Conservation (phyloP, 2,329 filamentous ascomycete genomes). For the Pseudocercospora vitis region DNA sequence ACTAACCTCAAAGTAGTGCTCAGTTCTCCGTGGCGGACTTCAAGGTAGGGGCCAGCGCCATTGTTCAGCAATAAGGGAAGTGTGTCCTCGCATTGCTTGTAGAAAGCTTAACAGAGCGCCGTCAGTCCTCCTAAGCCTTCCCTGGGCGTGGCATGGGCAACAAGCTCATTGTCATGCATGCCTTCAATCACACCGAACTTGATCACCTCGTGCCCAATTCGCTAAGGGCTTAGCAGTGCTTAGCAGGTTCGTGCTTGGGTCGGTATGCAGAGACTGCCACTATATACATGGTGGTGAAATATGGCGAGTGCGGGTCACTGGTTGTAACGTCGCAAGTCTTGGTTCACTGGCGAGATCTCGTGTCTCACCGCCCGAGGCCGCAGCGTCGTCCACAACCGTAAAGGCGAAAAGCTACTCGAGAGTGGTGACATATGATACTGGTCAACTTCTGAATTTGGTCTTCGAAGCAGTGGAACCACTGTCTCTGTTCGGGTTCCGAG, state of each 20-base stretch:
- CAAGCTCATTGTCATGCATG: slow-evolving; percentile 19
- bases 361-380: slow-evolving; percentile 8
- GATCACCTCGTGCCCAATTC: slow-evolving; percentile 16
- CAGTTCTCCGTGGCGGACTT: slow-evolving; percentile 11
- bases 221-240: slow-evolving; percentile 21
- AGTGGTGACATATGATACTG: too few species aligned
- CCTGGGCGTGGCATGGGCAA: slow-evolving; percentile 9
- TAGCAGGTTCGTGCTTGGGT: slow-evolving; percentile 16
- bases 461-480: background rate
- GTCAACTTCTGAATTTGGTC: background rate
- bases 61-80: slow-evolving; percentile 15
- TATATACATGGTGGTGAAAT: slow-evolving; percentile 19
- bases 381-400: too few species aligned
- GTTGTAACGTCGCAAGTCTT: too few species aligned
- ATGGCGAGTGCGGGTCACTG: slow-evolving; percentile 19
- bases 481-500: slow-evolving; percentile 9
- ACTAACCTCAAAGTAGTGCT: slow-evolving; percentile 21
- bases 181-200: slow-evolving; percentile 18
- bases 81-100: slow-evolving; percentile 21
- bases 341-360: too few species aligned
- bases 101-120: slow-evolving; percentile 22
- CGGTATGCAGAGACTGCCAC: slow-evolving; percentile 21
- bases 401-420: too few species aligned
- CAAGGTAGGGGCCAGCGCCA: slow-evolving; percentile 20
- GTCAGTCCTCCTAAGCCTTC: slow-evolving; percentile 20